Conservation (phyloP, 495 filamentous ascomycete species). For the Penicillium lagena region DNA sequence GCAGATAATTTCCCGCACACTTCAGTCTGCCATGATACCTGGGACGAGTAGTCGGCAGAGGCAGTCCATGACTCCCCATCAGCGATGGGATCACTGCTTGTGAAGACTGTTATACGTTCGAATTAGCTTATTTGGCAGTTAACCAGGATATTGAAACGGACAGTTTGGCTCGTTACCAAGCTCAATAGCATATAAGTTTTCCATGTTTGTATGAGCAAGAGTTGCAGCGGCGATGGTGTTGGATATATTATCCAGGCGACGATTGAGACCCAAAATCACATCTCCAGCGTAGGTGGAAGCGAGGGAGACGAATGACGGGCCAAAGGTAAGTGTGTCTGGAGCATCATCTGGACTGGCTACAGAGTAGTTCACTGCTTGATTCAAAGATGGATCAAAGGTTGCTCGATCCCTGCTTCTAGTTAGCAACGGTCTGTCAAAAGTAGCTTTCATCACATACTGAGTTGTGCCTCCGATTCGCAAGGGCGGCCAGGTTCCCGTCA, state of each 20-base stretch:
- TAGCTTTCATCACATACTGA: constrained; percentile 20
- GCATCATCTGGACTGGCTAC: constrained; percentile 48
- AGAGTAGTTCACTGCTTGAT: constrained; percentile 47
- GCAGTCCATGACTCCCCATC: constrained; percentile 45
- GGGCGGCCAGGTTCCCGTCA: constrained; percentile 50
- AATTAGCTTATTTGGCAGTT: neutral
- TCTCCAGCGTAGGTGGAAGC: constrained; percentile 45
- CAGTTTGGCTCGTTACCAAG: constrained; percentile 59
- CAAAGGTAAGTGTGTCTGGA: constrained; percentile 48
- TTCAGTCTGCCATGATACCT: constrained; percentile 46
- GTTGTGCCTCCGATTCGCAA: constrained; percentile 57
- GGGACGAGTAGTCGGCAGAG: constrained; percentile 43
- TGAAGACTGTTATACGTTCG: constrained; percentile 2
- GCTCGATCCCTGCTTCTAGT: constrained; percentile 38
- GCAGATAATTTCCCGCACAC: constrained; percentile 43
- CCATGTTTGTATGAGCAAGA: constrained; percentile 35
- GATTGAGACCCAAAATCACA: constrained; percentile 51
- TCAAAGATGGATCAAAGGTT: constrained; percentile 43
- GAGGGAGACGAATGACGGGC: constrained; percentile 47
- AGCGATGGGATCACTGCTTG: constrained; percentile 41
- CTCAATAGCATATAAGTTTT: constrained; percentile 51
- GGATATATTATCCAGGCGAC: constrained; percentile 46
- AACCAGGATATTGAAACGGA: constrained; percentile 14
- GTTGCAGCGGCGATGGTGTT: constrained; percentile 52
- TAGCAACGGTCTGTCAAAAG: neutral